Base-by-base conservation (phyloP, 2,329 filamentous ascomycete species). In the Drechslerella stenobrocha region DNA sequence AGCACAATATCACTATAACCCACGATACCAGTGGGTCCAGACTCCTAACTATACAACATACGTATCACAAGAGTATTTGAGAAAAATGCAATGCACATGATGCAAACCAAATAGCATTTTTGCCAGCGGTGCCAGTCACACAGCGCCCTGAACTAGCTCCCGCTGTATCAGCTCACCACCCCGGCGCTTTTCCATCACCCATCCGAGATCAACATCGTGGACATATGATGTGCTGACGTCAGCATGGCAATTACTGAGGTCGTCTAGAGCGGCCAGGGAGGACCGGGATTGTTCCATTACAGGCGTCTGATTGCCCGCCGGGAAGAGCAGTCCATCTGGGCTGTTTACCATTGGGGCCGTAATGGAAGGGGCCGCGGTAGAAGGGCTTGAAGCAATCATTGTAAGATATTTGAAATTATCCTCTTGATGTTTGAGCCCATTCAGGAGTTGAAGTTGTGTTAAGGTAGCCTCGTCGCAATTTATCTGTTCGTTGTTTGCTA, bases 161-260 rank as follows among this genome's bases (percentile, higher is more conserved):
- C 63, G 55, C 20, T 52, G 63, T 18, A 67, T 60, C 42, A 67
- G 30, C 44, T 67, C 63, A 26, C 63, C 63, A 18, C 63, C 63
- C 44, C 51, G 53, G 13, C 63, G 55, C 40, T 67, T 59, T 40
- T 67, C 63, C 63, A 67, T 60, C 5, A 67, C 63, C 63, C 63
- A 67, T 18, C 63, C 63, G 2, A 67, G 20, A n/a, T 67, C 63
- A 20, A 47, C 40, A 47, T 67, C 63, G 22, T 60, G 63, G 8
- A 67, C 55, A 28, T 67, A 67, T 26, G 63, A 67, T 15, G 63
- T 67, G 23, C 55, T 67, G 8, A 60, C 51, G 11, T 67, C 63
- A 9, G 13, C 15, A 24, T 67, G 35, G 15, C 60, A 45, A 22
- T 37, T 35, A n/a, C 32, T 55, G 24, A 42, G 28, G 7, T 60